Evolutionary conservation across 371 early-diverging fungal species (phyloP).

Genomic region (Capillidium heterosporum): DNA sequence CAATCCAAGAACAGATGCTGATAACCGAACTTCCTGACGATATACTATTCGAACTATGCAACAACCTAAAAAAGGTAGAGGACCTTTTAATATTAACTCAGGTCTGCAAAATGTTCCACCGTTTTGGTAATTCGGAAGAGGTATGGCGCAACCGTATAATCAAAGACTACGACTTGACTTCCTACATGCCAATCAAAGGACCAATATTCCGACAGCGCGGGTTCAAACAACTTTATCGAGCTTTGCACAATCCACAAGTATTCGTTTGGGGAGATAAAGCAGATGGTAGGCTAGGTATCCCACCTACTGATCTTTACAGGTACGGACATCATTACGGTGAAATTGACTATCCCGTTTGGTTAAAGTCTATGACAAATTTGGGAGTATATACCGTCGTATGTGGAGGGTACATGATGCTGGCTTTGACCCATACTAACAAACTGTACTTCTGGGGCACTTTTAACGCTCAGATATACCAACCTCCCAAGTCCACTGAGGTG

Average conservation of each 20-base stretch:
- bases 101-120: not conserved
- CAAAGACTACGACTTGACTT: not conserved
- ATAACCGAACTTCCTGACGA: not conserved
- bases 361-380: not conserved
- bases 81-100: not conserved
- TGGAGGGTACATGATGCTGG: conserved; percentile 7
- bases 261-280: conserved; percentile 4
- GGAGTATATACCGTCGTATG: conserved; percentile 3
- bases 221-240: not conserved
- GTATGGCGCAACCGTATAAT: not conserved
- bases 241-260: conserved; percentile 2
- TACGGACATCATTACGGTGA: not conserved
- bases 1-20: too few species aligned
- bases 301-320: not conserved
- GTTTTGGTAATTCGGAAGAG: not conserved
- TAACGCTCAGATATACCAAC: not conserved
- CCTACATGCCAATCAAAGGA: not conserved
- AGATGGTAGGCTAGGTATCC: not conserved
- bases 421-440: not conserved
- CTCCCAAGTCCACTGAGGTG: not conserved
- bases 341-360: not conserved
- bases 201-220: not conserved
- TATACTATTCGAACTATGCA: not conserved
- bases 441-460: conserved; percentile 6
- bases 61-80: not conserved